phyloP scores from a whole-genome alignment of 495 filamentous ascomycete genomes.

The Penicillium dipodomyicola region DNA sequence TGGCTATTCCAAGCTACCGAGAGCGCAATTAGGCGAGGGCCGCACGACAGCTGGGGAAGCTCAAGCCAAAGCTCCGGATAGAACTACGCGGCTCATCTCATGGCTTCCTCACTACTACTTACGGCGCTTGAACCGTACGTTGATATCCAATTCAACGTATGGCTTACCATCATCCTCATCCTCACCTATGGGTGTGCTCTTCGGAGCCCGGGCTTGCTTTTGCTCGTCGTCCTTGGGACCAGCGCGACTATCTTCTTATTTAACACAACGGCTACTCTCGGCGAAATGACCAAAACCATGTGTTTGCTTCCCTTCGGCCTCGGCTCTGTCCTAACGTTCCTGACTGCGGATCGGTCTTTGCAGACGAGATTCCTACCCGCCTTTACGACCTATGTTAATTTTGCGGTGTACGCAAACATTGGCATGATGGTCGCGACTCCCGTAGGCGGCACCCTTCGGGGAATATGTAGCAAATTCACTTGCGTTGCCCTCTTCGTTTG shows the following conservation, averaged over 20 bases:
- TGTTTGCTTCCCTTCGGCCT: not conserved
- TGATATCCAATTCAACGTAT: conserved; percentile 8
- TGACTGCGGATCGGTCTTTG: conserved; percentile 1
- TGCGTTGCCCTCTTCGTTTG: conserved; percentile 3
- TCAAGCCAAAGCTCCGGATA: not conserved
- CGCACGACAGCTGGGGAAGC: too few species aligned
- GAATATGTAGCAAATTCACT: not conserved
- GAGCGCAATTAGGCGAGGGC: too few species aligned
- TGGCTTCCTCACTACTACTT: not conserved
- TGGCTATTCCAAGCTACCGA: too few species aligned
- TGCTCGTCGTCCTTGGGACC: conserved; percentile 1
- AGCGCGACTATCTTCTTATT: not conserved
- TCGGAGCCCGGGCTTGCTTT: conserved; percentile 5
- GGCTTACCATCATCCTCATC: conserved; percentile 6
- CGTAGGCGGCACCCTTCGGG: conserved; percentile 3
- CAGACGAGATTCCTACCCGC: conserved; percentile 1
- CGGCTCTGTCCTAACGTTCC: not conserved
- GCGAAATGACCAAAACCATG: not conserved
- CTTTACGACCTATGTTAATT: conserved; percentile 9
- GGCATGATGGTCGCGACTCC: conserved; percentile 5
- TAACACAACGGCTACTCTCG: not conserved
- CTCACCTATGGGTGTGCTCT: conserved; percentile 2
- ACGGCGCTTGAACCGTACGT: not conserved
- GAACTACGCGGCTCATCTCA: not conserved
- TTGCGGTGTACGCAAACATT: conserved; percentile 7